Evolutionary conservation across 805 yeast genomes (phyloP), one percentile per base, ranked within the genome.

Genomic region (Scheffersomyces amazonensis): DNA sequence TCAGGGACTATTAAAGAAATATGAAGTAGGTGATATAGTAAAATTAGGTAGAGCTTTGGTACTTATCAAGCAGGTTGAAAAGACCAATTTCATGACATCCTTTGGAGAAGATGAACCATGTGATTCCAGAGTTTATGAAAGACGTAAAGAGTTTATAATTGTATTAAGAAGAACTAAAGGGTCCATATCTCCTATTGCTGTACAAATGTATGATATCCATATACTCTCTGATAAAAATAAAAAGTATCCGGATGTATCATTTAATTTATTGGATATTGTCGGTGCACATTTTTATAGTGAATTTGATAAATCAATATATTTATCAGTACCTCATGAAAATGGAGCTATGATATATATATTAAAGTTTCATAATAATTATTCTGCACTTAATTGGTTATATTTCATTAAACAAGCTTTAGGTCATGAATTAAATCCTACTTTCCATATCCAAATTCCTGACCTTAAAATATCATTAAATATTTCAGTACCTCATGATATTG

Each of bases 111-210:
- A 60, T 8, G 80, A 77, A 40, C 63, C 71, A 1, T 66, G 69
- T 18, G 78, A 77, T 29, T 69, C 86, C 0, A 61, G 83, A 36
- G 71, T 85, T 1, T 43, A 70, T 8, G 90, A 86, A 40, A 62
- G 88, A 34, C 88, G 96, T 93, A 78, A 73, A 43, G 96, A 90
- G 54, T 87, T 80, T 53, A 64, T 79, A 19, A 83, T 85, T 2
- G 87, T 85, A 2, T 81, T 83, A 1, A 65, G 91, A 42, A 73
- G 76, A n/a, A 78, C 86, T 0, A 80, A 77, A 12, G 61, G 69
- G 40, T 34, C 52, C 0, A 66, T 62, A 2, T 59, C 64, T 8
- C 90, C 95, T 0, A 52, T 87, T 0, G 55, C 68, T 3, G 42
- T 88, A 1, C 89, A 88, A 50, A 76, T 89, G 42, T 83, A 78